These are phyloP conservation scores for Nigrospora osmanthi DNA, from an alignment of 2,329 filamentous ascomycete genomes.

Conservation along the genomic window DNA sequence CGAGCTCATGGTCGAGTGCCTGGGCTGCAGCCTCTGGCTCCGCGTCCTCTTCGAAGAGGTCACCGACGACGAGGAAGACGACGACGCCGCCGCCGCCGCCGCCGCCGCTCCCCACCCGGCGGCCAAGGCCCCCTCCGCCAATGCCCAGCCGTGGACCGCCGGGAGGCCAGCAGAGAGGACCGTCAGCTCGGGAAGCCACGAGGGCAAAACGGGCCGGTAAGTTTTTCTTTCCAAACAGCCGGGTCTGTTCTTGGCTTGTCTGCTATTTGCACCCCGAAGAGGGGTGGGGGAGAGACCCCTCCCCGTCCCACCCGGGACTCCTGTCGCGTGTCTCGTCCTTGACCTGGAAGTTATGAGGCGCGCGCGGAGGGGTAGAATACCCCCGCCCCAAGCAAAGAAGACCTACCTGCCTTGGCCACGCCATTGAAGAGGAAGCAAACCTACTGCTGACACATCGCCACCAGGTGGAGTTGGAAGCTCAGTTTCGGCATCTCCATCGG, in stretches of 20 bases:
- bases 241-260: too few relatives aligned
- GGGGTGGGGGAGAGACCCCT: too few relatives aligned
- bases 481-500: slow-evolving; percentile 19
- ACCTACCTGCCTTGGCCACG: too few relatives aligned
- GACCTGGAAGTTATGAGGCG: too few relatives aligned
- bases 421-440: too few relatives aligned
- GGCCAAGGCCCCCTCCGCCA: background rate
- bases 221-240: too few relatives aligned
- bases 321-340: too few relatives aligned
- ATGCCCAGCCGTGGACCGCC: background rate
- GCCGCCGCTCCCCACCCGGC: slow-evolving; percentile 1
- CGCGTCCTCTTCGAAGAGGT: slow-evolving; percentile 55
- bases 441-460: too few relatives aligned
- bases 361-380: too few relatives aligned
- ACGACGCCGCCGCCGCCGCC: slow-evolving; percentile 4
- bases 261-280: too few relatives aligned
- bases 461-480: slow-evolving; percentile 13
- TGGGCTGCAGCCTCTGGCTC: slow-evolving; percentile 60
- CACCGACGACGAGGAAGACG: slow-evolving; percentile 24
- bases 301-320: too few relatives aligned
- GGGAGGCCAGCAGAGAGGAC: slow-evolving; percentile 6
- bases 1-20: slow-evolving; percentile 56
- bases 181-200: slow-evolving; percentile 6
- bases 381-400: too few relatives aligned
- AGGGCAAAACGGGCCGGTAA: slow-evolving; percentile 5